A percentile compares a stretch with the other conserved stretches of the same genome.
phyloP scores from a whole-genome alignment of 257 asterid genomes.

The Cordia subcordata region DNA sequence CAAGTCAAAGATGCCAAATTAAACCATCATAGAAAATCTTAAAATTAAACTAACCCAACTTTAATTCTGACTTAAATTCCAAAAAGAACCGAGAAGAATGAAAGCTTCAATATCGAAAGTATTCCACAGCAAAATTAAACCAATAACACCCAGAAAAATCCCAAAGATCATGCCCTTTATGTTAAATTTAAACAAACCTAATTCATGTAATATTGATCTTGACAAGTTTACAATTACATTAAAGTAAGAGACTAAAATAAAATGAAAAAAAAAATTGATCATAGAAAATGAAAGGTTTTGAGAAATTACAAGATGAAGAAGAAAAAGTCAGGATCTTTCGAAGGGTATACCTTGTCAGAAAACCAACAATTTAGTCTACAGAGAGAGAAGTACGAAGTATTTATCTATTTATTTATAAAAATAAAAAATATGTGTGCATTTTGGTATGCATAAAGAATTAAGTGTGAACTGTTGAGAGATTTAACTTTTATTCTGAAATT shows the following conservation, averaged over 20 bases:
- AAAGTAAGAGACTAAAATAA: too few species aligned
- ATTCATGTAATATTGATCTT: slow-evolving; percentile 19
- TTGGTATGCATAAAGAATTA: not conserved
- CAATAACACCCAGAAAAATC: slow-evolving; percentile 22
- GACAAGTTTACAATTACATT: too few species aligned
- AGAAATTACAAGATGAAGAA: slow-evolving; percentile 18
- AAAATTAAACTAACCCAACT: not conserved
- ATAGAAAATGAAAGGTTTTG: not conserved
- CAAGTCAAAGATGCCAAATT: not conserved
- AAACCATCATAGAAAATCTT: not conserved
- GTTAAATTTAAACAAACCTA: slow-evolving; percentile 8
- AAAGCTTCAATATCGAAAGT: slow-evolving; percentile 27
- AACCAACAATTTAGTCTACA: slow-evolving; percentile 11
- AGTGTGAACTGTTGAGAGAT: not conserved
- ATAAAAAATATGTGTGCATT: not conserved
- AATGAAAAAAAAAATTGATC: too few species aligned
- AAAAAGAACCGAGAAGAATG: slow-evolving; percentile 21
- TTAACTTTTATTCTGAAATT: not conserved
- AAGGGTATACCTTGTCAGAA: slow-evolving; percentile 27
- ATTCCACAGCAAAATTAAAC: slow-evolving; percentile 23
- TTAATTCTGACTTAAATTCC: slow-evolving; percentile 5
- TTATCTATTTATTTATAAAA: not conserved
- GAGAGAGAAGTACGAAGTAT: slow-evolving; percentile 1
- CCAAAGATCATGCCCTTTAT: slow-evolving; percentile 36
- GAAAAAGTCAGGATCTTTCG: slow-evolving; percentile 19